Percentiles rank a stretch among this genome's conserved stretches.
Conservation (phyloP, 2,329 filamentous ascomycete species). For the Davidsoniella neocaledoniae region DNA sequence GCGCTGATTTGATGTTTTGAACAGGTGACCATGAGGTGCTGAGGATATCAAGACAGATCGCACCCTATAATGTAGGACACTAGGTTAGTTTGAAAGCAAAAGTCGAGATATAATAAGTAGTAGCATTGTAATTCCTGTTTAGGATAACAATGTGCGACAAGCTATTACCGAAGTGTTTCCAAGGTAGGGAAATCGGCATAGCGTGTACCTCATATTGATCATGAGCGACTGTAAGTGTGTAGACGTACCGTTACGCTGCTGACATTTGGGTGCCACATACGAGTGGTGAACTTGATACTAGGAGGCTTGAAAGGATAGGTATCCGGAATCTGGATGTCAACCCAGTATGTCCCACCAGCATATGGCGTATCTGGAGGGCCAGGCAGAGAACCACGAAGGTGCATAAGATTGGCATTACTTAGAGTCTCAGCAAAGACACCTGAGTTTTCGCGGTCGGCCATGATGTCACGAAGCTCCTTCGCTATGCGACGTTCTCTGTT, state of each 20-base stretch:
- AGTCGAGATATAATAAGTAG: background rate
- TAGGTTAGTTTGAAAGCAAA: background rate
- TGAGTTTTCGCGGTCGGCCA: constrained; percentile 53
- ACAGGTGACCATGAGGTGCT: constrained; percentile 87
- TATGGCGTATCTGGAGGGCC: constrained; percentile 90
- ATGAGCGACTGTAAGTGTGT: background rate
- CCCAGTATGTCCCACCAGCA: constrained; percentile 62
- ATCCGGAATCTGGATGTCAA: constrained; percentile 75
- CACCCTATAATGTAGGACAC: constrained; percentile 43
- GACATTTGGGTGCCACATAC: constrained; percentile 94
- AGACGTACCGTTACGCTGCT: constrained; percentile 71
- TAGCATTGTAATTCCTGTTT: background rate
- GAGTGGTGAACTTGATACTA: constrained; percentile 78
- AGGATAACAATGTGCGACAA: background rate
- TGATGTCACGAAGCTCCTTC: constrained; percentile 64
- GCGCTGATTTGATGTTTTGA: constrained; percentile 85
- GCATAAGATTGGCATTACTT: constrained; percentile 54
- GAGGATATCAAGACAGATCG: constrained; percentile 90
- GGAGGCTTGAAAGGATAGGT: constrained; percentile 92
- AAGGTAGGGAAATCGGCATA: background rate
- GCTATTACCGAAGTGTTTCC: background rate
- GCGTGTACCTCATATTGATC: too few relatives aligned
- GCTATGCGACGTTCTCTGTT: constrained; percentile 43
- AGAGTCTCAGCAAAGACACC: constrained; percentile 55
- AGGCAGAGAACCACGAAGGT: constrained; percentile 66